Evolutionary conservation across 169 alveolate genomes (phyloP).

Genomic region (Plasmodium yoelii): DNA sequence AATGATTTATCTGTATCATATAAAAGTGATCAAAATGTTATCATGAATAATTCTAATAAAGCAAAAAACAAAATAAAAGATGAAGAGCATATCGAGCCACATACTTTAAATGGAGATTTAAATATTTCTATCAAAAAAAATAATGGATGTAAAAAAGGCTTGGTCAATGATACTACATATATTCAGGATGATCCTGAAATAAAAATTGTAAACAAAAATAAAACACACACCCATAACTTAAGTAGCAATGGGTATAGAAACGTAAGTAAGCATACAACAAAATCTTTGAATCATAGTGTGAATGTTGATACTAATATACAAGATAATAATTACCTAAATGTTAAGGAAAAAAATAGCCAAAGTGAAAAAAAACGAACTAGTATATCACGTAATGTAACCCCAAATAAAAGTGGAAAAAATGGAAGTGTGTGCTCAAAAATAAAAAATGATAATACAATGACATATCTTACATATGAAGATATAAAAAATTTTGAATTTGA

Average conservation of each 20-base stretch:
- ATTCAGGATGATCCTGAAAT: neutral
- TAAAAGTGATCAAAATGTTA: neutral
- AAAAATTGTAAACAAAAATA: constrained; percentile 8
- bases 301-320: constrained; percentile 11
- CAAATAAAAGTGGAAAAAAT: constrained; percentile 8
- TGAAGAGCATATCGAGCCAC: neutral
- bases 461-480: constrained; percentile 58
- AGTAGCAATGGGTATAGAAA: neutral
- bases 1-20: neutral
- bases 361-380: too few species aligned
- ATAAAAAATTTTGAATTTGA: constrained; percentile 49
- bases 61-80: constrained; percentile 33
- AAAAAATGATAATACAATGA: constrained; percentile 51
- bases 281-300: constrained; percentile 3
- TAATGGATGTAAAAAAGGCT: neutral
- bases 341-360: neutral
- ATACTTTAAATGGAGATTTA: neutral
- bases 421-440: constrained; percentile 39
- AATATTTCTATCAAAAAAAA: constrained; percentile 15
- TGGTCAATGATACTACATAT: neutral
- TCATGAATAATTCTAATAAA: neutral
- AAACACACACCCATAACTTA: neutral
- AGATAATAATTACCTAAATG: neutral
- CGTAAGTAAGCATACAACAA: neutral
- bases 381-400: neutral